A percentile compares a stretch with the other conserved stretches of the same genome.
phyloP scores from a whole-genome alignment of 2,329 filamentous ascomycete genomes.

The Blastomyces silverae region DNA sequence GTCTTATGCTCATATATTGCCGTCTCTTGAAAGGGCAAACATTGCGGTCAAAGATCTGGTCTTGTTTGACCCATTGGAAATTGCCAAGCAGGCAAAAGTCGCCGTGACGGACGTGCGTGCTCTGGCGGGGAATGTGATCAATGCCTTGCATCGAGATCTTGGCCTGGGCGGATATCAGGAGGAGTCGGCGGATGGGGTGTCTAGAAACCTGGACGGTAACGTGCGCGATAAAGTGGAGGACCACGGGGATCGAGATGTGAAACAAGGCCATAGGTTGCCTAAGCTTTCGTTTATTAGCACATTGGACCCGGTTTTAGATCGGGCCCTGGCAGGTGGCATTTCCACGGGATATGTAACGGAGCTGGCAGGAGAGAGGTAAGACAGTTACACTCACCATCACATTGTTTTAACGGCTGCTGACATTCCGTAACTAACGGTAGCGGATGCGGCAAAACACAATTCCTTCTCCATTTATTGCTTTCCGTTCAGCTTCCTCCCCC shows the following conservation, averaged over 20 bases:
- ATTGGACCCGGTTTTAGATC: conserved; percentile 66
- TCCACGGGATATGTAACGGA: conserved; percentile 77
- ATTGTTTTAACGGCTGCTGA: conserved; percentile 21
- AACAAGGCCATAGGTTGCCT: conserved; percentile 17
- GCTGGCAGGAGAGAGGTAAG: conserved; percentile 78
- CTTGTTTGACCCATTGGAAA: conserved; percentile 70
- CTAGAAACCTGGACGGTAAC: conserved; percentile 7
- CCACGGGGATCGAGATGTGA: conserved; percentile 21
- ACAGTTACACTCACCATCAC: conserved; percentile 8
- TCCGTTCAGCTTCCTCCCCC: conserved; percentile 74
- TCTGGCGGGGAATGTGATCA: conserved; percentile 60
- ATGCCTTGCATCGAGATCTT: conserved; percentile 59
- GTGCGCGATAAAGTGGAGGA: too few species aligned
- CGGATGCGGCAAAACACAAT: conserved; percentile 90
- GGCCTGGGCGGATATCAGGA: conserved; percentile 31
- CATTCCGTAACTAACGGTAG: conserved; percentile 34
- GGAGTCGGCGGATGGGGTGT: conserved; percentile 14
- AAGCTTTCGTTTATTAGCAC: conserved; percentile 62
- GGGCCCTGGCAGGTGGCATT: conserved; percentile 67
- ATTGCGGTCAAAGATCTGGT: conserved; percentile 79
- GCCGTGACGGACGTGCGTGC: conserved; percentile 73
- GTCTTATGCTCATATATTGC: conserved; percentile 66
- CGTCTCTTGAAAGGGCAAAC: conserved; percentile 68
- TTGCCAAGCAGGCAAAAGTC: conserved; percentile 77
- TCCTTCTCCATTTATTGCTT: conserved; percentile 77